A percentile compares a stretch with the other conserved stretches of the same genome.
phyloP scores from a whole-genome alignment of 805 yeast species.

The Hanseniaspora taiwanica region DNA sequence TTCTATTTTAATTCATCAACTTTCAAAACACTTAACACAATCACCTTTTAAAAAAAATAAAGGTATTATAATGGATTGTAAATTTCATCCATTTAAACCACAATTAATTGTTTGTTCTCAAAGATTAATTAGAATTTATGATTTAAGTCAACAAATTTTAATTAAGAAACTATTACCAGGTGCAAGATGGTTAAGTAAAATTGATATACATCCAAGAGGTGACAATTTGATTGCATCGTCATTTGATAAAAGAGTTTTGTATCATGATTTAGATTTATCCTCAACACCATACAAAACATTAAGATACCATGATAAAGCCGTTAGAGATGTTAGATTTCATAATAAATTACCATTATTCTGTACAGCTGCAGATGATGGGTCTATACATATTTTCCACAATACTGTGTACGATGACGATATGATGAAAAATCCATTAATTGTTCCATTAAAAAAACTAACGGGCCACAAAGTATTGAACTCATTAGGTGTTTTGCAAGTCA shows the following conservation, averaged over 20 bases:
- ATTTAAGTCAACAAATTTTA: conserved; percentile 72
- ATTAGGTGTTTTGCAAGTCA: conserved; percentile 74
- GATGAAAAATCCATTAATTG: conserved; percentile 89
- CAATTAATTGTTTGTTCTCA: conserved; percentile 89
- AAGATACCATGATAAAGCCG: conserved; percentile 91
- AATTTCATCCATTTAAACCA: conserved; percentile 94
- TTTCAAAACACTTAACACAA: conserved; percentile 88
- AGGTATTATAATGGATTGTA: conserved; percentile 91
- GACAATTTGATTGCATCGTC: conserved; percentile 89
- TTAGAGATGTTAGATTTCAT: conserved; percentile 78
- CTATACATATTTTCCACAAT: conserved; percentile 88
- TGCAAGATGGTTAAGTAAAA: conserved; percentile 83
- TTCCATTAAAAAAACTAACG: conserved; percentile 84
- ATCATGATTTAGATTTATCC: conserved; percentile 92
- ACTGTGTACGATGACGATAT: conserved; percentile 79
- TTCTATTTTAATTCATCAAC: conserved; percentile 86
- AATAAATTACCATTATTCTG: conserved; percentile 81
- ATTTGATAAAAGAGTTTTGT: conserved; percentile 84
- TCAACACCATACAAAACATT: conserved; percentile 88
- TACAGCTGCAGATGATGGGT: conserved; percentile 90
- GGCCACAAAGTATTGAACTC: conserved; percentile 76
- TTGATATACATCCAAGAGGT: conserved; percentile 93
- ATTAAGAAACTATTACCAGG: conserved; percentile 85
- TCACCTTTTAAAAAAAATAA: conserved; percentile 88
- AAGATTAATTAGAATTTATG: conserved; percentile 82